These are phyloP conservation scores for Sclerospora graminicola DNA, from an alignment of 352 stramenopile species.

Conservation along the genomic window DNA sequence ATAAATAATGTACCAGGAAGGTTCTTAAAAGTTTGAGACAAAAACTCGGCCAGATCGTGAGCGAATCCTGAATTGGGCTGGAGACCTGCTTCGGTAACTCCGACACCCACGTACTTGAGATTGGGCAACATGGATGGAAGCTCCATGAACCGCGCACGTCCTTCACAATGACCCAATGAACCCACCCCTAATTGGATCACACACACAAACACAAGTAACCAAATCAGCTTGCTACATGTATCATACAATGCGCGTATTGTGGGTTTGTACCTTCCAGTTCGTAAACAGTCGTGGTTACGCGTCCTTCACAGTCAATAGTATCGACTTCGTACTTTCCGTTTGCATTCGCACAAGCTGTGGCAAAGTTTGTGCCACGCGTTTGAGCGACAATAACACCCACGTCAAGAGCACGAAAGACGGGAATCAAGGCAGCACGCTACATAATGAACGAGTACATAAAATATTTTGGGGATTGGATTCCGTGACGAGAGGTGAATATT, in stretches of 20 bases:
- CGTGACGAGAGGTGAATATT: too few relatives aligned
- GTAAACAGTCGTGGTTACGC: slow-evolving; percentile 20
- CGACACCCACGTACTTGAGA: slow-evolving; percentile 45
- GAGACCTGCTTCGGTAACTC: slow-evolving; percentile 48
- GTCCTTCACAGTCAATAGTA: slow-evolving; percentile 28
- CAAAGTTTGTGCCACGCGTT: slow-evolving; percentile 46
- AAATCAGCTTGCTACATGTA: too few relatives aligned
- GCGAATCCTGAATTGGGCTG: slow-evolving; percentile 26
- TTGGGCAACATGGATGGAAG: slow-evolving; percentile 27
- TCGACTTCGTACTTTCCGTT: slow-evolving; percentile 54
- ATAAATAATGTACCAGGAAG: slow-evolving; percentile 21
- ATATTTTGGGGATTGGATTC: not conserved
- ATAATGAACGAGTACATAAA: not conserved
- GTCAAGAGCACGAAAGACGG: slow-evolving; percentile 26
- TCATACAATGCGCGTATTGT: not conserved
- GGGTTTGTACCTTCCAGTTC: slow-evolving; percentile 11
- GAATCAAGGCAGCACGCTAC: slow-evolving; percentile 47
- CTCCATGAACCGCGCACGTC: slow-evolving; percentile 24
- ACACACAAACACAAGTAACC: not conserved
- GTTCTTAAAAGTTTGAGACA: slow-evolving; percentile 26
- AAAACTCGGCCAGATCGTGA: slow-evolving; percentile 37
- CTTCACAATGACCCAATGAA: slow-evolving; percentile 23
- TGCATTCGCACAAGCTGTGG: slow-evolving; percentile 18
- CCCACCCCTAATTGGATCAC: slow-evolving; percentile 29
- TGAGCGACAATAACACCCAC: slow-evolving; percentile 50